Evolutionary conservation across 192 early-diverging fungal species (phyloP), one percentile per base, ranked within the genome.

Genomic region (Podochytrium sp.): DNA sequence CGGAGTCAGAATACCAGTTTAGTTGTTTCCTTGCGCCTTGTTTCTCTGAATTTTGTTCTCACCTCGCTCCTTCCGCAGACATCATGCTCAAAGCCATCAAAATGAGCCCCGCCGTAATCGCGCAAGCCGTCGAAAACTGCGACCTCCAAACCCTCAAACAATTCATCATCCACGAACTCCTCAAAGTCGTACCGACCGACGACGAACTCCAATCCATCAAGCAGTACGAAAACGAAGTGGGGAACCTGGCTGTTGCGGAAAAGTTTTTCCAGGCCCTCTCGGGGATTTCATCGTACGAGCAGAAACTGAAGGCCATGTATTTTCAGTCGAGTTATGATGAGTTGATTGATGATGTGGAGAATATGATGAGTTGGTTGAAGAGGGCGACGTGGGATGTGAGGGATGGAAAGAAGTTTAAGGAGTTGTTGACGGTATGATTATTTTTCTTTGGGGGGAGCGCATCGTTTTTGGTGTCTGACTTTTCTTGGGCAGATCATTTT

Each of bases 21-120:
- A 18, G 53, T 73, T 10, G 52, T 20, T 23, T 16, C 52, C 2
- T 33, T n/a, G 12, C 74, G n/a, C 18, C 38, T 74, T 49, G n/a
- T n/a, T n/a, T n/a, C 14, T 23, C 3, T 25, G 2, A 75, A n/a
- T n/a, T n/a, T n/a, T n/a, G n/a, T n/a, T n/a, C n/a, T n/a, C n/a
- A n/a, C 52, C 2, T 33, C 32, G 12, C 74, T 55, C 18, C 38
- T 74, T 49, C 16, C 16, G 78, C n/a, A 74, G 59, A 82, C 40
- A 78, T 81, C 33, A 78, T 83, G 70, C 65, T 86, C 29, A 82
- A 77, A 35, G 79, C 79, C 2, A 86, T 86, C 71, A 86, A 85
- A 63, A 53, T 81, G 39, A 74, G 80, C 58, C 75, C 79, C 2
- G 20, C 27, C 32, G 40, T 60, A n/a, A 79, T 85, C 65, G 80